phyloP scores from a whole-genome alignment of 2,329 filamentous ascomycete species.

The Bipolaris zeicola region DNA sequence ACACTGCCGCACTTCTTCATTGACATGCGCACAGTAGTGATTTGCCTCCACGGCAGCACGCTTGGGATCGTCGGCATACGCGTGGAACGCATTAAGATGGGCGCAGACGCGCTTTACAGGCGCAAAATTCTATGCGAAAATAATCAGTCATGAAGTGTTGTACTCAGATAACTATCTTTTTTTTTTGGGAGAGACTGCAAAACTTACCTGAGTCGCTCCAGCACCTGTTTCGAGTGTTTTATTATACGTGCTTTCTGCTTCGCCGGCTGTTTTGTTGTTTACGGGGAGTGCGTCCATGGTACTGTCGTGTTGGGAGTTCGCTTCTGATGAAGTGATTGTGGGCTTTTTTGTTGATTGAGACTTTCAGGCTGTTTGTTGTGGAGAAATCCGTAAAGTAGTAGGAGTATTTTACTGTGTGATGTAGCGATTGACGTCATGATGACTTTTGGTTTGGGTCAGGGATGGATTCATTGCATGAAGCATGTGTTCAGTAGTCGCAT shows the following conservation, averaged over 20 bases:
- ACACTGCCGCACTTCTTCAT: conserved; percentile 79
- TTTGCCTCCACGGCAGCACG: conserved; percentile 73
- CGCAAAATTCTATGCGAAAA: conserved; percentile 62
- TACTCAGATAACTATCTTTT: background rate
- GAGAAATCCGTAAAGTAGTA: background rate
- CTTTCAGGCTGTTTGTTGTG: no score
- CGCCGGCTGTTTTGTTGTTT: conserved; percentile 55
- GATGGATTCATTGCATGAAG: background rate
- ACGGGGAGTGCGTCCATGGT: conserved; percentile 46
- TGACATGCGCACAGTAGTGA: conserved; percentile 83
- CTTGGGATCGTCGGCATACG: conserved; percentile 73
- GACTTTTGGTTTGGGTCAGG: conserved; percentile 7
- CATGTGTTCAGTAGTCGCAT: background rate
- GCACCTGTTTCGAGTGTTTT: conserved; percentile 67
- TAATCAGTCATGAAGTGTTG: background rate
- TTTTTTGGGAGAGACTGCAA: background rate
- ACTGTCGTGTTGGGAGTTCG: background rate
- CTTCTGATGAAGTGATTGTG: no score
- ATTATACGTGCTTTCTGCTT: conserved; percentile 61
- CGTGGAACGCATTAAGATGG: conserved; percentile 85
- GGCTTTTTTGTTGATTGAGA: background rate
- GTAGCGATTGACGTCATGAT: conserved; percentile 13
- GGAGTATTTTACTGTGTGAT: no score
- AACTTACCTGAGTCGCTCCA: conserved; percentile 59
- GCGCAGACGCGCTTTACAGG: conserved; percentile 76